Base-by-base conservation (phyloP, 129 eudicot genomes). In the Centaurea solstitialis region DNA sequence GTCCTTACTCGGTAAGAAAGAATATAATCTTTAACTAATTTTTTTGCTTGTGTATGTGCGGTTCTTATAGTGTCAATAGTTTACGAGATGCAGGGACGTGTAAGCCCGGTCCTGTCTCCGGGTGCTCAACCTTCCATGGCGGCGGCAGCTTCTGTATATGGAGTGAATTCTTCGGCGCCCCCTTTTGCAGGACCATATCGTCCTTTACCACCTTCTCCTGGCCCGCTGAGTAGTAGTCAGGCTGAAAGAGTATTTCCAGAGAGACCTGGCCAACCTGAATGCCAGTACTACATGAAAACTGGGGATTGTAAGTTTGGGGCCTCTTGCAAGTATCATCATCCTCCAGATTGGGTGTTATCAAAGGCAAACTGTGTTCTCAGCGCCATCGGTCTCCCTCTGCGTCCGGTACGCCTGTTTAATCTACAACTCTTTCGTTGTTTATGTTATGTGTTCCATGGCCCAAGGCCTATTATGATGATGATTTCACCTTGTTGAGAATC, bases 241-340 rank as follows among this genome's bases (percentile, higher is more conserved):
- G 74, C 79, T 73, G 94, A 87, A 87, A 82, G 79, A 23, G 61
- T 78, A 35, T 90, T 90, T 84, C 97, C 97, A 15, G 91, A 90
- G 83, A 86, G 97, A 73, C 96, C 93, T 22, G 98, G 98, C 43
- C 90, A 87, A 83, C 94, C 97, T 24, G 94, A 88, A 38, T 94
- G 98, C 69, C 90, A 92, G 66, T 90, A 92, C 85, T 94, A 94
- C 83, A 84, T 94, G 91, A 94, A 87, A 87, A 94, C 93, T 15
- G 98, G 98, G 53, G 97, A 90, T 82, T 94, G 98, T 81, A 94
- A 94, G 83, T 94, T 85, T 45, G 97, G 98, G 67, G 84, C 89
- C 1, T 90, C 98, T 50, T 94, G 98, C 87, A 94, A 87, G 90
- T 94, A 77, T 89, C 90, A 94, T 81, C 98, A 94, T 86, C 97